Evolutionary conservation across 2,329 filamentous ascomycete species (phyloP).

Genomic region (Ramichloridium luteum): DNA sequence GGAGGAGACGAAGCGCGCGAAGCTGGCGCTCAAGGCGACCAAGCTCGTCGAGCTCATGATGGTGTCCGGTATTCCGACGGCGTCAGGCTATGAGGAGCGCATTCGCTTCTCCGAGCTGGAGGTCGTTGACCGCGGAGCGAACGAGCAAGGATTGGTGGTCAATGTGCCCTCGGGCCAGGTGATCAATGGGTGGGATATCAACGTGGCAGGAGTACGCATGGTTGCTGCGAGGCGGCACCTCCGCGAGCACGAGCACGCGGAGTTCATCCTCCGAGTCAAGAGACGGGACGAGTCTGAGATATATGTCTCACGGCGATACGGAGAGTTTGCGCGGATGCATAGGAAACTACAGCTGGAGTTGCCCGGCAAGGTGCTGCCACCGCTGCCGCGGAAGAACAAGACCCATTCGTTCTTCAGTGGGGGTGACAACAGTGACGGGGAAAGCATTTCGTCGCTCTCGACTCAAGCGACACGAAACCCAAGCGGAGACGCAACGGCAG

Average conservation of each 20-base stretch:
- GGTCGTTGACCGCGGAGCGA: constrained; percentile 84
- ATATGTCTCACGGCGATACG: constrained; percentile 75
- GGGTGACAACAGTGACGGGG: constrained; percentile 54
- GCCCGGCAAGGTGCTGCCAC: constrained; percentile 77
- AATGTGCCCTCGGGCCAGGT: constrained; percentile 83
- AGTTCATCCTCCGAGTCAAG: constrained; percentile 83
- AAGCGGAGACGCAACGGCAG: constrained; percentile 6
- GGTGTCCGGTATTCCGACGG: constrained; percentile 91
- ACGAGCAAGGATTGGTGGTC: constrained; percentile 76
- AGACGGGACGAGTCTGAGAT: constrained; percentile 60
- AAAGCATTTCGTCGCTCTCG: constrained; percentile 69
- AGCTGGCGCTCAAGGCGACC: constrained; percentile 82
- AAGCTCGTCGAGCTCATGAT: constrained; percentile 99
- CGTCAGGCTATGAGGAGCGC: constrained; percentile 92
- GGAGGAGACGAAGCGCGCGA: constrained; percentile 89
- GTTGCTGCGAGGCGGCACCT: constrained; percentile 74
- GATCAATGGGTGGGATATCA: constrained; percentile 94
- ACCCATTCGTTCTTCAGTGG: constrained; percentile 50
- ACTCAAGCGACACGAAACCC: constrained; percentile 45
- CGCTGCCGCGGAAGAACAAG: constrained; percentile 87
- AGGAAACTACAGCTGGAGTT: constrained; percentile 71
- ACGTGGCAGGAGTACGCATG: constrained; percentile 78
- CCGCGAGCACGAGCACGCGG: constrained; percentile 80
- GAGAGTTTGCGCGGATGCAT: constrained; percentile 72
- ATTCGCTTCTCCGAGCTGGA: constrained; percentile 96